A percentile compares a stretch with the other conserved stretches of the same genome.
phyloP scores from a whole-genome alignment of 2,329 filamentous ascomycete species.

The Microsporum ferrugineum region DNA sequence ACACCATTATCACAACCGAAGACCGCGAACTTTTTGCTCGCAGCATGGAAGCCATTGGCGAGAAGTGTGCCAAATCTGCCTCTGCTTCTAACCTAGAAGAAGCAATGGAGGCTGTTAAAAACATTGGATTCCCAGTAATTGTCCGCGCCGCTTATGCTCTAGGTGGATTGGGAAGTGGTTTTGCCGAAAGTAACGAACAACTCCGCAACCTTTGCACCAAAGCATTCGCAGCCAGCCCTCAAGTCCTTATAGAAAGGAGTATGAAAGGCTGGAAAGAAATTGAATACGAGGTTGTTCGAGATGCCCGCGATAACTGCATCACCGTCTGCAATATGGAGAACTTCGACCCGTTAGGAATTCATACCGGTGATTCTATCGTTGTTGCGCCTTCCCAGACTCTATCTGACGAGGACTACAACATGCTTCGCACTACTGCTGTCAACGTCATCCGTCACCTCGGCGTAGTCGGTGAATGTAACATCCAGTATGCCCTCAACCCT shows the following conservation, averaged over 20 bases:
- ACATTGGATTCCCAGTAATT: constrained; percentile 93
- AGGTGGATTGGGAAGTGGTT: constrained; percentile 88
- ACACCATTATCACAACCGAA: constrained; percentile 97
- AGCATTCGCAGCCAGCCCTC: constrained; percentile 86
- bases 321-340: constrained; percentile 99
- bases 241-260: constrained; percentile 90
- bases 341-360: constrained; percentile 94
- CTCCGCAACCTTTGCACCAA: constrained; percentile 83
- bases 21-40: constrained; percentile 94
- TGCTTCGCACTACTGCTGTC: constrained; percentile 92
- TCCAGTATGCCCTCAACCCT: constrained; percentile 94
- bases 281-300: constrained; percentile 95
- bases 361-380: constrained; percentile 96
- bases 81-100: constrained; percentile 83
- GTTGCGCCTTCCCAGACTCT: constrained; percentile 94
- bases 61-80: constrained; percentile 95
- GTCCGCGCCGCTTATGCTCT: constrained; percentile 92
- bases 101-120: constrained; percentile 74
- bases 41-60: constrained; percentile 95
- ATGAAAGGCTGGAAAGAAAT: constrained; percentile 99
- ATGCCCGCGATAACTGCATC: constrained; percentile 94
- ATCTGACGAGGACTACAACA: constrained; percentile 97
- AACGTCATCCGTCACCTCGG: constrained; percentile 95
- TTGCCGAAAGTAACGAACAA: constrained; percentile 77
- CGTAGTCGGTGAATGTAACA: constrained; percentile 97